phyloP scores from a whole-genome alignment of 345 rosid genomes.

The Conringia planisiliqua region DNA sequence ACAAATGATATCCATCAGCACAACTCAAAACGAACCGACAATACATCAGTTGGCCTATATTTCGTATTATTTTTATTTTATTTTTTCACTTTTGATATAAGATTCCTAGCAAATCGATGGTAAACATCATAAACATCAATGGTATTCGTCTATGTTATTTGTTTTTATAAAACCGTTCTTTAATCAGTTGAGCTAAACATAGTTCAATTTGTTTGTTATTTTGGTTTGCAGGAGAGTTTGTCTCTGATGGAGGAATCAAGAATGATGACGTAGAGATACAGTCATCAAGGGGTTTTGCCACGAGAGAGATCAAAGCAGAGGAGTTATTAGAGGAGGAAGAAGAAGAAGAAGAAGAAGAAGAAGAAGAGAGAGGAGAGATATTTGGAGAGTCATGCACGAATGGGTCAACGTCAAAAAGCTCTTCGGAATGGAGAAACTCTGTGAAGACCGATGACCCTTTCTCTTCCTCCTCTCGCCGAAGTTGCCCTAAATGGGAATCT shows the following conservation, averaged over 20 bases:
- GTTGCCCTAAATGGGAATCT: conserved; percentile 98
- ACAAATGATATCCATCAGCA: background rate
- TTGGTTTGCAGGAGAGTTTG: conserved; percentile 10
- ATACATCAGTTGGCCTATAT: background rate
- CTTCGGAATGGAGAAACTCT: conserved; percentile 98
- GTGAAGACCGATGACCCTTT: conserved; percentile 87
- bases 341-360: conserved; percentile 43
- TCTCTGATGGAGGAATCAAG: background rate
- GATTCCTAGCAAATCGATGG: background rate
- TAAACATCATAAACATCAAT: background rate
- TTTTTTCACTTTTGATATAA: background rate
- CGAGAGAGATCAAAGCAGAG: conserved; percentile 38
- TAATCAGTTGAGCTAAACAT: background rate
- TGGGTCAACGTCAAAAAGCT: conserved; percentile 97
- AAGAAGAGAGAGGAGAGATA: conserved; percentile 50
- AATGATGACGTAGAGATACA: conserved; percentile 5
- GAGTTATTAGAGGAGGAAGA: conserved; percentile 33
- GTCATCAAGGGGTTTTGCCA: conserved; percentile 11
- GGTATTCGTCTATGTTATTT: background rate
- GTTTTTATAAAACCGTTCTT: background rate
- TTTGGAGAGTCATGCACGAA: conserved; percentile 80
- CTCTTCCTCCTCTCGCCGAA: conserved; percentile 85
- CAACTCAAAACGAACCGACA: background rate
- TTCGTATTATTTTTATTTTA: background rate
- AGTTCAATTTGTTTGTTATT: background rate